A percentile compares a stretch with the other conserved stretches of the same genome.
These are phyloP conservation scores for Guadua angustifolia DNA, from an alignment of 176 grass and related monocot species.

Conservation along the genomic window DNA sequence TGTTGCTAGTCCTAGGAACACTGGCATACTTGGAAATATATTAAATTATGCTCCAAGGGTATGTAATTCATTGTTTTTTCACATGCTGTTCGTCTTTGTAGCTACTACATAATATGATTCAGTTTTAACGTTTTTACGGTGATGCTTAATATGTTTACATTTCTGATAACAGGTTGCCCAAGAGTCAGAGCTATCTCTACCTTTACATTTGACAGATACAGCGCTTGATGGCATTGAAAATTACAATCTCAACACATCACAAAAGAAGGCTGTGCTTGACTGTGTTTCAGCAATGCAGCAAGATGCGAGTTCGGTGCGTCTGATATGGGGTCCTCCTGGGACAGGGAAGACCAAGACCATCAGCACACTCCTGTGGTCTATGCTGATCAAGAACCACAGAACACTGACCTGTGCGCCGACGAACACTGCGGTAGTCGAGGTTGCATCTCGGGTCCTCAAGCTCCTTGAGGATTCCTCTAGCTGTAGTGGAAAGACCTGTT, in stretches of 20 bases:
- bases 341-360: slow-evolving; percentile 91
- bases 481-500: not conserved
- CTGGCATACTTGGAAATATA: slow-evolving; percentile 28
- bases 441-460: slow-evolving; percentile 50
- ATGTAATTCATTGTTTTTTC: not conserved
- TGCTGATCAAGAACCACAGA: slow-evolving; percentile 54
- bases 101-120: not conserved
- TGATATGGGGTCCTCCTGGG: slow-evolving; percentile 82
- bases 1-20: not conserved
- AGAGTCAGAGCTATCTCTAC: not conserved
- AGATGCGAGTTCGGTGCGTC: slow-evolving; percentile 1
- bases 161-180: not conserved
- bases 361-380: slow-evolving; percentile 48
- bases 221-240: not conserved
- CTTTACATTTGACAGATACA: not conserved
- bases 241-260: slow-evolving; percentile 56
- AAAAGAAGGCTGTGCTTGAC: slow-evolving; percentile 46
- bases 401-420: slow-evolving; percentile 76
- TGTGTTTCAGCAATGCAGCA: slow-evolving; percentile 43
- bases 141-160: not conserved
- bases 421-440: slow-evolving; percentile 71
- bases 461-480: slow-evolving; percentile 23
- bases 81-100: not conserved
- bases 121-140: no score
- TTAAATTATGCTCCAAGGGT: slow-evolving; percentile 47